Conservation (phyloP, 768 basidiomycete genomes). For the Tricholoma saponaceum region DNA sequence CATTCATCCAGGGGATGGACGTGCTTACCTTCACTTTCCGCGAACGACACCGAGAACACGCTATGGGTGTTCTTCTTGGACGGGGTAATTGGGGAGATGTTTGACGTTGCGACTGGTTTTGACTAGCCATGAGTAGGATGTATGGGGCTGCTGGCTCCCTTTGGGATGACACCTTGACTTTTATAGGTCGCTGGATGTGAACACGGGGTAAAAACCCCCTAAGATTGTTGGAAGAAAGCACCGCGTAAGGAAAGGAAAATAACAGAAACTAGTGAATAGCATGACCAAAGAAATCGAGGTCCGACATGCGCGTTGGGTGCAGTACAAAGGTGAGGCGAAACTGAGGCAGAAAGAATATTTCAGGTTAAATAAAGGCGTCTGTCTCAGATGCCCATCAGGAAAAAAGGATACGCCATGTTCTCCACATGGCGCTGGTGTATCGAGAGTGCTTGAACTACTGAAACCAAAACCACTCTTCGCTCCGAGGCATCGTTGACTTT, state of each 20-base stretch:
- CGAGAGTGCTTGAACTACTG: not conserved
- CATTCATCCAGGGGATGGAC: not conserved
- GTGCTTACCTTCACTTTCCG: constrained; percentile 50
- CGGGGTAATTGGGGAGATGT: constrained; percentile 6
- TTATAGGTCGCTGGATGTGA: not conserved
- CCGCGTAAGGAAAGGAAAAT: not conserved
- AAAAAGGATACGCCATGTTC: not conserved
- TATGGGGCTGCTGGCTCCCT: not conserved
- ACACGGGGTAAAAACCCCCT: not conserved
- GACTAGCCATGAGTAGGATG: not conserved
- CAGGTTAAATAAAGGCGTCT: not conserved
- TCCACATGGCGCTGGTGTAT: not conserved
- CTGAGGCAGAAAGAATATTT: not conserved
- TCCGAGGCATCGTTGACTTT: not conserved
- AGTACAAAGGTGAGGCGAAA: constrained; percentile 1
- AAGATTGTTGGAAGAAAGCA: not conserved
- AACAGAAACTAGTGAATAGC: not conserved
- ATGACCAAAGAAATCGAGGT: not conserved
- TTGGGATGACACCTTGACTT: not conserved
- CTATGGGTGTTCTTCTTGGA: constrained; percentile 42
- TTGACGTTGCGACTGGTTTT: not conserved
- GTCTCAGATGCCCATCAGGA: not conserved
- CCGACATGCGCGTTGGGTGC: not conserved
- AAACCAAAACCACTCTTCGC: not conserved
- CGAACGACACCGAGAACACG: constrained; percentile 49